These are phyloP conservation scores for Graphilbum sp. DNA, from an alignment of 2,329 filamentous ascomycete genomes.

Conservation along the genomic window DNA sequence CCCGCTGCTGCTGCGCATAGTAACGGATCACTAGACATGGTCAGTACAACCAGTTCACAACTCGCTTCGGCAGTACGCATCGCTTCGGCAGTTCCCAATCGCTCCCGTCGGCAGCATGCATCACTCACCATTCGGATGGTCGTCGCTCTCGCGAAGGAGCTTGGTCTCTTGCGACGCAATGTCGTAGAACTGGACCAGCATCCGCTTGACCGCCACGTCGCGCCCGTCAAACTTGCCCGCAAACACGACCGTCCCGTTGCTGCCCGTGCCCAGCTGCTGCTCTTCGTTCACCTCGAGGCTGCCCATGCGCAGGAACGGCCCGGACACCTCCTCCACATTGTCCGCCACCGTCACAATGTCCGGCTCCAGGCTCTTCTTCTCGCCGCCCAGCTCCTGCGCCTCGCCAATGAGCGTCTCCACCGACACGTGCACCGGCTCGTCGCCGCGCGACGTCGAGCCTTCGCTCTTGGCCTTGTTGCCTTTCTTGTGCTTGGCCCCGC, in stretches of 20 bases:
- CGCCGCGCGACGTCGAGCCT: slow-evolving; percentile 30
- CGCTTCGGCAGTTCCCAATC: too few relatives aligned
- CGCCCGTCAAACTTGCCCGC: slow-evolving; percentile 87
- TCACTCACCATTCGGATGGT: slow-evolving; percentile 63
- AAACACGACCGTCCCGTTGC: slow-evolving; percentile 93
- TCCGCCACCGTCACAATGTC: slow-evolving; percentile 42
- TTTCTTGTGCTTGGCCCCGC: slow-evolving; percentile 51
- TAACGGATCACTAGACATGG: slow-evolving; percentile 94
- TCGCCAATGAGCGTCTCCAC: slow-evolving; percentile 47
- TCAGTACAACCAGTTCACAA: too few relatives aligned
- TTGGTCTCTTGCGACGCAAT: slow-evolving; percentile 90
- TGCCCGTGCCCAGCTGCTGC: slow-evolving; percentile 57
- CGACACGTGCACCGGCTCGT: slow-evolving; percentile 25
- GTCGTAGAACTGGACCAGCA: slow-evolving; percentile 91
- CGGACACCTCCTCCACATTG: slow-evolving; percentile 43
- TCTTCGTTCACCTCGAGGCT: slow-evolving; percentile 48
- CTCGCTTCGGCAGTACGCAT: too few relatives aligned
- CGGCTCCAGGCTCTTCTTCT: slow-evolving; percentile 36
- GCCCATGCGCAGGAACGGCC: slow-evolving; percentile 43
- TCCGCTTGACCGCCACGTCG: slow-evolving; percentile 88
- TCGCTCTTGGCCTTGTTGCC: slow-evolving; percentile 30
- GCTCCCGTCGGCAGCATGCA: too few relatives aligned
- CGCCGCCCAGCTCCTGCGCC: slow-evolving; percentile 38
- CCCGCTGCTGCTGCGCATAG: slow-evolving; percentile 76
- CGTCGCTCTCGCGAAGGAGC: slow-evolving; percentile 79